Evolutionary conservation across 169 alveolate genomes (phyloP).

Genomic region (Cryptosporidium canis): DNA sequence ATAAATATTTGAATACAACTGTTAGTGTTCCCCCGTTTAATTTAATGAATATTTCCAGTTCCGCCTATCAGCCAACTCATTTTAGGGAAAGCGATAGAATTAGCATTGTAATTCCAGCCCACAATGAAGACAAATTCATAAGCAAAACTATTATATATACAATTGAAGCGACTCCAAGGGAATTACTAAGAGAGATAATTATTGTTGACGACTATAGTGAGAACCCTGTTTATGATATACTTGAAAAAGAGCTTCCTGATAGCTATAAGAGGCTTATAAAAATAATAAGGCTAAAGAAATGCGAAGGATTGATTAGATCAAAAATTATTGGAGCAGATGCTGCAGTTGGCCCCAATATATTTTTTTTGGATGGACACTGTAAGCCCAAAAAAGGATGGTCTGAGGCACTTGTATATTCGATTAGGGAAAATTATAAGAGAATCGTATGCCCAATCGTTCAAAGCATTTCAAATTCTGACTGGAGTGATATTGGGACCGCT

Average conservation of each 20-base stretch:
- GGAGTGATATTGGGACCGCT: constrained; percentile 76
- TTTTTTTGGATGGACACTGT: constrained; percentile 82
- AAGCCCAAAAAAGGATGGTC: constrained; percentile 76
- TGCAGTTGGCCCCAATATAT: constrained; percentile 75
- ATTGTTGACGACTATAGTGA: constrained; percentile 78
- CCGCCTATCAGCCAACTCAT: background rate
- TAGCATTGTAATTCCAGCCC: constrained; percentile 77
- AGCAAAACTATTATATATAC: constrained; percentile 74
- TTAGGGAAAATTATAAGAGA: constrained; percentile 77
- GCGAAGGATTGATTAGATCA: constrained; percentile 78
- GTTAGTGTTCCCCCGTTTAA: background rate
- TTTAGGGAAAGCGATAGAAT: constrained; percentile 33
- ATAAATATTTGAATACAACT: background rate
- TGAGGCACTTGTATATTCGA: constrained; percentile 74
- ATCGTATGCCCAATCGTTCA: constrained; percentile 79
- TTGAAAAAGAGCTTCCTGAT: constrained; percentile 58
- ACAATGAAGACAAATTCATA: constrained; percentile 76
- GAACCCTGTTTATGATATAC: constrained; percentile 72
- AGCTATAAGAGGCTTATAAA: constrained; percentile 50
- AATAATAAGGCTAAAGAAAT: constrained; percentile 72
- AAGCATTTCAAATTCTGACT: constrained; percentile 45
- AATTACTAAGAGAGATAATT: constrained; percentile 75
- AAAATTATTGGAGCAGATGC: constrained; percentile 77
- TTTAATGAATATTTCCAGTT: background rate
- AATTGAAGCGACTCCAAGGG: constrained; percentile 71